A percentile compares a stretch with the other conserved stretches of the same genome.
Conservation (phyloP, 306 rosid genomes). For the Coriaria nepalensis region DNA sequence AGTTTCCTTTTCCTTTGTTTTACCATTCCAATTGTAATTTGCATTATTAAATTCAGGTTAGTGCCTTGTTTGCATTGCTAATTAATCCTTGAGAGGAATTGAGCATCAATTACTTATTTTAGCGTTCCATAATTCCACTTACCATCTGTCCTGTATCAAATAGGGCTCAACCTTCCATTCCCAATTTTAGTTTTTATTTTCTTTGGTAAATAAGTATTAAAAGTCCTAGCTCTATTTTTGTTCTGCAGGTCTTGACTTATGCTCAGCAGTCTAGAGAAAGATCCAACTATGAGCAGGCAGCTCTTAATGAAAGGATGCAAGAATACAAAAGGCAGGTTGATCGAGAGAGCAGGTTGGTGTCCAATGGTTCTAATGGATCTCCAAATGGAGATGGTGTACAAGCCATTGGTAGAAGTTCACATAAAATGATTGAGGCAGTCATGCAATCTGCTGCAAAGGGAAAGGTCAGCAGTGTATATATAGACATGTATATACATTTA, state of each 20-base stretch:
- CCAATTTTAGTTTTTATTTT: not conserved
- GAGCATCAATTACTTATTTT: too few relatives aligned
- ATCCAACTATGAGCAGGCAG: slow-evolving; percentile 97
- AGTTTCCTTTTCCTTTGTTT: too few relatives aligned
- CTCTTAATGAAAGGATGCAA: slow-evolving; percentile 97
- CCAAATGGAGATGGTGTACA: slow-evolving; percentile 99
- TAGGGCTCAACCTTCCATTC: not conserved
- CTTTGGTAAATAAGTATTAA: slow-evolving; percentile 11
- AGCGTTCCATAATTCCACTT: too few relatives aligned
- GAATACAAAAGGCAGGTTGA: slow-evolving; percentile 91
- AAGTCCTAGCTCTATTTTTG: slow-evolving; percentile 13
- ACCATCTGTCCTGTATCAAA: too few relatives aligned
- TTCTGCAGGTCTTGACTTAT: slow-evolving; percentile 84
- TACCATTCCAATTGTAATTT: too few relatives aligned
- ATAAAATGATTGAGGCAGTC: slow-evolving; percentile 98
- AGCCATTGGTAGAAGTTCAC: slow-evolving; percentile 98
- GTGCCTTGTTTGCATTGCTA: too few relatives aligned
- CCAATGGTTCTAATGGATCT: slow-evolving; percentile 85
- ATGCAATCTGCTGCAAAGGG: slow-evolving; percentile 99
- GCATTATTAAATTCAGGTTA: too few relatives aligned
- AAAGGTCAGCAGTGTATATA: slow-evolving; percentile 38
- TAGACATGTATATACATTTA: slow-evolving; percentile 6
- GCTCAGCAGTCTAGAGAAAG: slow-evolving; percentile 98
- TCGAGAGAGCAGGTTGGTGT: slow-evolving; percentile 92
- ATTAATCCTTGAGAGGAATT: too few relatives aligned